Conservation (phyloP, 2,329 filamentous ascomycete species). For the Cercospora zeina region DNA sequence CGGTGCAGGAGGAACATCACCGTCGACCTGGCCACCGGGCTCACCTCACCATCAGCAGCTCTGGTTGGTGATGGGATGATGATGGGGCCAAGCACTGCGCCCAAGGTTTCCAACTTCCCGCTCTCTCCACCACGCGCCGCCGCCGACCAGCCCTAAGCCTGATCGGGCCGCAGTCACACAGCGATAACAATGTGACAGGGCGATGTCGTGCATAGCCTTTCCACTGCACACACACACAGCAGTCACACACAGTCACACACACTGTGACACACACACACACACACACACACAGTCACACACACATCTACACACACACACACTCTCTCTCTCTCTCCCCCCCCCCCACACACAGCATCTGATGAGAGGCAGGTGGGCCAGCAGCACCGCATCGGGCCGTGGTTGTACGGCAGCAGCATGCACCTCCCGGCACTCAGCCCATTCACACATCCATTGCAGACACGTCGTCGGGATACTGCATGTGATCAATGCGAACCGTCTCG, state of each 20-base stretch:
- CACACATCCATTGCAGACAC: not conserved
- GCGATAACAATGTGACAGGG: not conserved
- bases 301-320: not conserved
- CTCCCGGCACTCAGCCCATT: not conserved
- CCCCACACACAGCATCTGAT: too few species aligned
- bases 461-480: not conserved
- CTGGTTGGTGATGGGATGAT: too few species aligned
- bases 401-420: too few species aligned
- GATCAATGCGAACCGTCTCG: not conserved
- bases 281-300: not conserved
- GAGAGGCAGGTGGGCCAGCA: too few species aligned
- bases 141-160: not conserved
- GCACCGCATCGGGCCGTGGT: too few species aligned
- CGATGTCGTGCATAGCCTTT: constrained; percentile 6
- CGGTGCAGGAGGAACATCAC: too few species aligned
- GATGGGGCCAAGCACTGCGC: not conserved
- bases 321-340: not conserved
- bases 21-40: not conserved
- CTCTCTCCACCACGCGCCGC: not conserved
- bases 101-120: not conserved
- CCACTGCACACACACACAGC: too few species aligned
- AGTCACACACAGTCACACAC: not conserved
- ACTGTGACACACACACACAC: not conserved
- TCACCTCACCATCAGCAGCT: not conserved
- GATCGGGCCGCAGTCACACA: not conserved